Evolutionary conservation across 257 asterid species (phyloP), one percentile per base, ranked within the genome.

Genomic region (Anisodus acutangulus): DNA sequence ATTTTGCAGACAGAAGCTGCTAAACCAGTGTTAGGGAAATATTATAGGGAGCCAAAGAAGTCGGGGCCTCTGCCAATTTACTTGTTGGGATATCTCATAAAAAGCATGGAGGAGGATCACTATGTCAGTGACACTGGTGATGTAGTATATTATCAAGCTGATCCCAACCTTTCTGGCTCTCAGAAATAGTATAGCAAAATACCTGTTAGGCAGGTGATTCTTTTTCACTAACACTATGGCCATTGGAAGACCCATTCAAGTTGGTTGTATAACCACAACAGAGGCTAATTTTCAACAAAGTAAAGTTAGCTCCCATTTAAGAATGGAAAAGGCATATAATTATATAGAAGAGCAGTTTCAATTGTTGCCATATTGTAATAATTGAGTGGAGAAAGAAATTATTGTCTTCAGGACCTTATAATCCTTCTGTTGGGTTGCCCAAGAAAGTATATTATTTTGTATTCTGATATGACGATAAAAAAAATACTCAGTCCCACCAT

Each of bases 1-100:
- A 22, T 79, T 74, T 86, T 1, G 82, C 94, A 94, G 99, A 95
- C 99, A 1, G 91, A 90, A 85, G 98, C 94, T 63, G 98, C 95
- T 22, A 93, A 90, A 82, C 93, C 94, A 15, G 95, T 94, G 9
- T 86, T 95, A 1, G 99, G 99, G 41, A 90, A 92, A 70, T 95
- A 95, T 82, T 95, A 94, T 41, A 88, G 86, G 81, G 97, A 93
- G 91, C 99, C 98, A 9, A 64, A 91, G 85, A 94, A 85, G 86
- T 95, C 97, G 13, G 91, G 92, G 57, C 97, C 97, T 19, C 83
- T 94, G 59, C 98, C 99, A 9, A 78, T 92, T 51, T 81, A 93
- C 87, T 88, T 94, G 85, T 8, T 94, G 84, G 94, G 95, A 82
- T 91, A 89, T 47, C 94, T 94, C 57, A 5, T 85, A 4, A 87